phyloP scores from a whole-genome alignment of 2,329 filamentous ascomycete genomes.

The Periconia sp. region DNA sequence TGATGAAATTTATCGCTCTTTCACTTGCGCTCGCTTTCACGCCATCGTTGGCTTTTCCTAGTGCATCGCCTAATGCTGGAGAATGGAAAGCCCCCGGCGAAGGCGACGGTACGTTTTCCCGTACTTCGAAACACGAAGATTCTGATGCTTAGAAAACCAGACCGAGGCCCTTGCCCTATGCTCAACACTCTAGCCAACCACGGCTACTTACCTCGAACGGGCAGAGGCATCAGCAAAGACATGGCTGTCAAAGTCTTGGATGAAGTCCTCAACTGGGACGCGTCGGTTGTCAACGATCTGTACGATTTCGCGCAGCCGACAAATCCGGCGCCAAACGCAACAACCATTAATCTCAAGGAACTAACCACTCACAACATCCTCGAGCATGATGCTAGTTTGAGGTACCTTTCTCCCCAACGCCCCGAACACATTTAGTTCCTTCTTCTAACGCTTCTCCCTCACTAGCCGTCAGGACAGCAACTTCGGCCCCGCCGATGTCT shows the following conservation, averaged over 20 bases:
- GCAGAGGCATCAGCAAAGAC: constrained; percentile 36
- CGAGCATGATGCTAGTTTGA: constrained; percentile 48
- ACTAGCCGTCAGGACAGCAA: constrained; percentile 5
- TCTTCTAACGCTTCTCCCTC: background rate
- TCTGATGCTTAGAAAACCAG: background rate
- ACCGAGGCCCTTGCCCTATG: constrained; percentile 35
- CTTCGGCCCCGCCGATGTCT: constrained; percentile 53
- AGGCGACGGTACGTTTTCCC: background rate
- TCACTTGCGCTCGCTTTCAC: background rate
- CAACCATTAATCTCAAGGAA: constrained; percentile 20
- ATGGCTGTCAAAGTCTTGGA: constrained; percentile 44
- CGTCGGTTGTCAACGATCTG: constrained; percentile 44
- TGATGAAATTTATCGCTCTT: background rate
- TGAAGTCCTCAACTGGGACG: constrained; percentile 49
- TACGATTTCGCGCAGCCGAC: constrained; percentile 46
- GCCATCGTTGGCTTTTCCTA: background rate
- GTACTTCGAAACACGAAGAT: background rate
- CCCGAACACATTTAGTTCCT: background rate
- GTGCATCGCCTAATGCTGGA: background rate
- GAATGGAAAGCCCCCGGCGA: background rate
- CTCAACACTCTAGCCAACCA: constrained; percentile 42
- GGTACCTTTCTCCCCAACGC: background rate
- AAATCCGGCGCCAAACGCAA: constrained; percentile 30
- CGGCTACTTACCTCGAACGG: constrained; percentile 35
- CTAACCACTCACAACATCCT: constrained; percentile 52